Base-by-base conservation (phyloP, 2,329 filamentous ascomycete species). In the Aspergillus pseudonomiae region DNA sequence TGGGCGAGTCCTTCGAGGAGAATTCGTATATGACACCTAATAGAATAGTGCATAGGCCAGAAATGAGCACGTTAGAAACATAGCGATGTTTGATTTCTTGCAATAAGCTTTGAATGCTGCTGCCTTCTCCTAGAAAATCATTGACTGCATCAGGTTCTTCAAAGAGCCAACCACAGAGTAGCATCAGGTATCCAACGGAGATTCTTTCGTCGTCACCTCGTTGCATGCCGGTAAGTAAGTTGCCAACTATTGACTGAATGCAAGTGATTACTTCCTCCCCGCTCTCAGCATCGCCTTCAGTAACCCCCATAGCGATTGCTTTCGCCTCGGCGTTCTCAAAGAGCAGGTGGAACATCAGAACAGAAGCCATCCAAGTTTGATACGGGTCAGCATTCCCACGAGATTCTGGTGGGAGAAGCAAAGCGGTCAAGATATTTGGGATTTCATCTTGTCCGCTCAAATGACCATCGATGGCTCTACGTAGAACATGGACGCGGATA, bases 201-300 rank as follows among this genome's bases (percentile, higher is more conserved):
- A 96, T 85, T 34, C 94, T 86, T 69, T 92, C 87, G 72, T 98
- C 93, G 56, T 93, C 89, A 16, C 86, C 86, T 45, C 89, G 87
- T 70, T 92, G 88, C 19, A 97, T 83, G 4, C 91, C 91, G 58
- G 89, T 88, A 39, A 96, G 86, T n/a, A 99, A 83, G 73, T 97
- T 94, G 5, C 91, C 91, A 10, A 93, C 88, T 63, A 98, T 86
- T 1, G 89, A 91, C 77, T 99, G 95, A 57, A 99, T 92, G 72
- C 92, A 93, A 0, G 94, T 97, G 14, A 99, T 90, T 14, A 97
- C 93, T 77, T 99, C 95, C 80, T 99, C 95, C 4, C 94, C 95
- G 69, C 85, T 92, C 39, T 90, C 89, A 26, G 92, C 91, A 76
- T 98, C 92, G 12, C 95, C 95, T 78, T 98, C 94, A 0, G 89